Evolutionary conservation across 306 rosid species (phyloP).

Genomic region (Lathyrus oleraceus): DNA sequence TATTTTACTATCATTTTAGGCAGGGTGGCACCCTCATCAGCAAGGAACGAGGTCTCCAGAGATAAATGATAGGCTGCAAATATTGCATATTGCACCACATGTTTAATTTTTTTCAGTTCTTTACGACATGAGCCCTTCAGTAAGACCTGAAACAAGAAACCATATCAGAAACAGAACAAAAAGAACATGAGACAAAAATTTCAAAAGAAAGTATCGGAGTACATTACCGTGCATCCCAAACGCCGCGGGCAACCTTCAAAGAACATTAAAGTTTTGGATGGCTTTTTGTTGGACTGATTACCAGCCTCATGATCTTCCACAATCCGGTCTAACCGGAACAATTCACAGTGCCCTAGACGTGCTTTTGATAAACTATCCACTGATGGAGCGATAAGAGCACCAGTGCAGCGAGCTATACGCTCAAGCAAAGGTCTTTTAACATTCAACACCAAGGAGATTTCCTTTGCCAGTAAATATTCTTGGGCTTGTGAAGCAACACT

Average conservation of each 20-base stretch:
- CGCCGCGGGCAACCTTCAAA: slow-evolving; percentile 98
- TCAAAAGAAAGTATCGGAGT: slow-evolving; percentile 13
- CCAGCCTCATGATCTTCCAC: slow-evolving; percentile 67
- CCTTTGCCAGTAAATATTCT: slow-evolving; percentile 77
- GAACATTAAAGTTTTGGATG: slow-evolving; percentile 88
- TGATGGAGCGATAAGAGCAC: slow-evolving; percentile 78
- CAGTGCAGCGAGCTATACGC: slow-evolving; percentile 90
- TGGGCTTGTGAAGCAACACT: slow-evolving; percentile 86
- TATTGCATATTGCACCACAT: slow-evolving; percentile 82
- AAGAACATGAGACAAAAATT: slow-evolving; percentile 5
- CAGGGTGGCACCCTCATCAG: slow-evolving; percentile 96
- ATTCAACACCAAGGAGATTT: slow-evolving; percentile 92
- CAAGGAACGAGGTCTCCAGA: slow-evolving; percentile 96
- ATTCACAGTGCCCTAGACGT: slow-evolving; percentile 83
- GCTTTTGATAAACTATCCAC: slow-evolving; percentile 67
- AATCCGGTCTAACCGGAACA: slow-evolving; percentile 76
- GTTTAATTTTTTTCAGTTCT: slow-evolving; percentile 91
- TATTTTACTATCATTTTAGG: slow-evolving; percentile 63
- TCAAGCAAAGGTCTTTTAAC: slow-evolving; percentile 88
- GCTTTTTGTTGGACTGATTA: slow-evolving; percentile 70
- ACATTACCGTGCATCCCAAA: slow-evolving; percentile 89
- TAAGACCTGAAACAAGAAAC: slow-evolving; percentile 66
- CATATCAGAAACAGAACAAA: slow-evolving; percentile 37
- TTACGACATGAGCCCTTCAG: slow-evolving; percentile 75
- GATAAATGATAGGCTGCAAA: slow-evolving; percentile 99